phyloP scores from a whole-genome alignment of 108 stramenopile species.

The Mayamaea pseudoterrestris region DNA sequence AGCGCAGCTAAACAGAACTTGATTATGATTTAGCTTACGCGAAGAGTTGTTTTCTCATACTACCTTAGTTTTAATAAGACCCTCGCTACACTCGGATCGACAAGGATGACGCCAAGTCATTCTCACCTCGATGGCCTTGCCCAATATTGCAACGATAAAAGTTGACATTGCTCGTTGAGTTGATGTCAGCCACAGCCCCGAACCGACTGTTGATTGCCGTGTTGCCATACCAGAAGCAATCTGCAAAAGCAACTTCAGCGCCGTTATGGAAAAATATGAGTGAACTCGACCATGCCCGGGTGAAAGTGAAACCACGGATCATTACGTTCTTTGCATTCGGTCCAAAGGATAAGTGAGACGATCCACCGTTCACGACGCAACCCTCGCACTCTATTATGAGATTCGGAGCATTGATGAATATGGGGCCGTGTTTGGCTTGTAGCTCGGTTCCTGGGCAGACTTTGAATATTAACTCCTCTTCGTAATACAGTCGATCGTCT shows the following conservation, averaged over 20 bases:
- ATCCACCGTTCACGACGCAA: conserved; percentile 22
- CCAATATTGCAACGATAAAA: conserved; percentile 61
- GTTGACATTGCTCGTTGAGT: conserved; percentile 51
- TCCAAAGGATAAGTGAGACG: conserved; percentile 72
- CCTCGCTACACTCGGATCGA: too few species aligned
- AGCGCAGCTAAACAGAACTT: too few species aligned
- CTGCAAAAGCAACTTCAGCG: conserved; percentile 56
- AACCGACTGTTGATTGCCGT: conserved; percentile 16
- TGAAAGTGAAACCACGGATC: conserved; percentile 60
- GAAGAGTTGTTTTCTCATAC: too few species aligned
- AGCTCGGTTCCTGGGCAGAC: conserved; percentile 62
- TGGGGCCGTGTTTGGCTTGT: conserved; percentile 23
- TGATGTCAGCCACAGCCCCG: conserved; percentile 65
- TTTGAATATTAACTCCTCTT: conserved; percentile 46
- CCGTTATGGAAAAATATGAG: conserved; percentile 67
- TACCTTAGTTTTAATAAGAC: too few species aligned
- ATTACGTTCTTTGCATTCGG: conserved; percentile 58
- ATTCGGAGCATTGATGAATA: conserved; percentile 76
- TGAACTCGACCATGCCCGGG: conserved; percentile 35
- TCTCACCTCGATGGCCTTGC: not conserved
- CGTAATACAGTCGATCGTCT: conserved; percentile 38
- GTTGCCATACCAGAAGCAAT: conserved; percentile 61
- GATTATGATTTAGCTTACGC: too few species aligned
- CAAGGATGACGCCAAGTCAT: not conserved
- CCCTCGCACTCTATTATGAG: conserved; percentile 51